Base-by-base conservation (phyloP, 768 basidiomycete genomes). In the Suillus hirtellus region DNA sequence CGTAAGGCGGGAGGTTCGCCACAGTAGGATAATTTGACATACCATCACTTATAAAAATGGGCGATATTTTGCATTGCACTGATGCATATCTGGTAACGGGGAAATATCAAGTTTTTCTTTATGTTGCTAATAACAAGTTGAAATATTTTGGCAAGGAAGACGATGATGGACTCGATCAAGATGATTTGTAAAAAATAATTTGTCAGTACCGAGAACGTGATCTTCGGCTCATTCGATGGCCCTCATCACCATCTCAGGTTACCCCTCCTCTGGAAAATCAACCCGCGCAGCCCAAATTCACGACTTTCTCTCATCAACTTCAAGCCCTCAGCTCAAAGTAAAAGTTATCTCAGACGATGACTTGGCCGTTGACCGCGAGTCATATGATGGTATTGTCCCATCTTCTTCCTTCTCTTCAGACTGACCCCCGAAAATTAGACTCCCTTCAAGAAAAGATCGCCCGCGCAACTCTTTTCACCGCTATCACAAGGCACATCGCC, bases 231-330 rank as follows among this genome's bases (percentile, higher is more conserved):
- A 9, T 34, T 12, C 7, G 52, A 97, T 98, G 96, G 94, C 96
- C n/a, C 82, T 97, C 47, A 80, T 99, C 67, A 96, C 95, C 2
- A 80, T 99, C 46, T 84, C 91, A 35, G 96, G 96, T 17, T 96
- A 83, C 77, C 96, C 96, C 0, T 88, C 82, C 67, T 89, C 90
- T 47, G 96, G 96, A 62, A 99, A 99, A 77, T 84, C 92, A 1
- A 79, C 73, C n/a, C 79, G 95, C 42, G 90, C 89, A 2, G 64
- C 72, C 0, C 86, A 95, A 72, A 81, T 99, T 54, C 79, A 60
- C 69, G 71, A 6, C 80, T 84, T 68, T 80, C 98, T 56, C 15
- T 56, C 55, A 21, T 55, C 55, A 55, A n/a, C 7, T 15, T 37
- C 53, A 10, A 40, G 15, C 15, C 55, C 55, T 8, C 37, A 69